phyloP scores from a whole-genome alignment of 257 asterid species.

The Catharanthus roseus region DNA sequence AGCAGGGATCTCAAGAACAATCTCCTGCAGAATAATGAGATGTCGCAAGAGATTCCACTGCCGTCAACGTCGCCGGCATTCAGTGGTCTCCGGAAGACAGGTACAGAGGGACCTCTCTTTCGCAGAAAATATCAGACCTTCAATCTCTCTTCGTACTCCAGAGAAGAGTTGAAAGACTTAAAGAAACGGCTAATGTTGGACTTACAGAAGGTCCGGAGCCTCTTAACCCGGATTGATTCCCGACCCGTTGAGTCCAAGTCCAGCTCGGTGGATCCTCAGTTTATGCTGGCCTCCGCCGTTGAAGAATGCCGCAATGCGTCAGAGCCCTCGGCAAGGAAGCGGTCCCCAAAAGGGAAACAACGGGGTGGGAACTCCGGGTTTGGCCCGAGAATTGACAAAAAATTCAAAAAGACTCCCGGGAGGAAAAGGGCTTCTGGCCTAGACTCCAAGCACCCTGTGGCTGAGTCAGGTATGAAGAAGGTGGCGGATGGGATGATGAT shows the following conservation, averaged over 20 bases:
- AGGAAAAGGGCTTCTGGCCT: constrained; percentile 16
- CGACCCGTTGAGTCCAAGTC: constrained; percentile 1
- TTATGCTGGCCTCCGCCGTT: background rate
- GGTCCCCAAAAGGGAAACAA: background rate
- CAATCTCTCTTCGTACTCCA: constrained; percentile 24
- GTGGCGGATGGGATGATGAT: constrained; percentile 14
- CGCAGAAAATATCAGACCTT: constrained; percentile 19
- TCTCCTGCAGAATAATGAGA: constrained; percentile 17
- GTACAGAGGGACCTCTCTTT: background rate
- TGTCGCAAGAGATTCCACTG: constrained; percentile 5
- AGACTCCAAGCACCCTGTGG: constrained; percentile 9
- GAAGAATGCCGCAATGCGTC: background rate
- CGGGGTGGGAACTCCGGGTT: background rate
- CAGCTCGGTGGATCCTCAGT: background rate
- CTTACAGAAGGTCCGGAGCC: constrained; percentile 20
- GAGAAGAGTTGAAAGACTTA: constrained; percentile 16
- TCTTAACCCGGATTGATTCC: constrained; percentile 17
- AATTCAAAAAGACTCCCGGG: constrained; percentile 11
- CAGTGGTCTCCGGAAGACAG: background rate
- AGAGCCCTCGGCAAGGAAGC: constrained; percentile 1
- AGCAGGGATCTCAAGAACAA: constrained; percentile 13
- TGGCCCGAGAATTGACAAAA: background rate
- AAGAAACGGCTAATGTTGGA: constrained; percentile 21
- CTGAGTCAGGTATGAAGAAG: background rate
- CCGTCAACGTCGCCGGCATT: background rate